phyloP scores from a whole-genome alignment of 2,329 filamentous ascomycete genomes.

The Monosporascus sp. region DNA sequence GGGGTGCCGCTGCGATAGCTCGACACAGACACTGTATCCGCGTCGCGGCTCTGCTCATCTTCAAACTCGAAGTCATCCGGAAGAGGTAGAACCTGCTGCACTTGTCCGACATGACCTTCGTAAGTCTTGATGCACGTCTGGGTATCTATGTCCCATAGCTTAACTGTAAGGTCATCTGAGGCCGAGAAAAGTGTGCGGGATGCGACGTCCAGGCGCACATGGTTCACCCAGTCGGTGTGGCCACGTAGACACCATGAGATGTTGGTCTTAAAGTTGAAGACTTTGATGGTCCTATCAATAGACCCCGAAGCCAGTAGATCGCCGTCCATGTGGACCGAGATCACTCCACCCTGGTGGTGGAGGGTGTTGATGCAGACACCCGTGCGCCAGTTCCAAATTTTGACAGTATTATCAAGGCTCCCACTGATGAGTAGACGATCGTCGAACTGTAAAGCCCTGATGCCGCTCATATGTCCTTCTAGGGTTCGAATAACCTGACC shows the following conservation, averaged over 20 bases:
- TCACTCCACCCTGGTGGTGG: conserved; percentile 73
- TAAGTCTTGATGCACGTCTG: conserved; percentile 72
- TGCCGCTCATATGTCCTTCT: conserved; percentile 72
- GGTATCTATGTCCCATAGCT: conserved; percentile 89
- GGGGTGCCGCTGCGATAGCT: conserved; percentile 43
- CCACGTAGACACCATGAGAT: conserved; percentile 75
- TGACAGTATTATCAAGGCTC: conserved; percentile 79
- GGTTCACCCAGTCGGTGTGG: conserved; percentile 93
- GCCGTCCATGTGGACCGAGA: conserved; percentile 81
- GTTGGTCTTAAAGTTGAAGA: conserved; percentile 87
- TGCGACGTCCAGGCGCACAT: conserved; percentile 77
- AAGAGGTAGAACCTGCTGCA: conserved; percentile 83
- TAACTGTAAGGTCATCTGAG: conserved; percentile 87
- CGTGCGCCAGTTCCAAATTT: conserved; percentile 95
- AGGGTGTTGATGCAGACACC: conserved; percentile 81
- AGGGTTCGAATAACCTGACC: conserved; percentile 83
- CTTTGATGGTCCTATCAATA: conserved; percentile 81
- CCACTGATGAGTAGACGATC: conserved; percentile 87
- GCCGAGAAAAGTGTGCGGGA: conserved; percentile 88
- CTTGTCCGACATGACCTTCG: conserved; percentile 87
- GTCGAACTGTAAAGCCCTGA: conserved; percentile 89
- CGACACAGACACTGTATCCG: conserved; percentile 48
- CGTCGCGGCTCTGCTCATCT: conserved; percentile 51
- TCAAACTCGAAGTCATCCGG: conserved; percentile 88
- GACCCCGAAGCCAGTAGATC: conserved; percentile 84